Conservation (phyloP, 2,329 filamentous ascomycete species). For the Ophiostoma triangulosporum region DNA sequence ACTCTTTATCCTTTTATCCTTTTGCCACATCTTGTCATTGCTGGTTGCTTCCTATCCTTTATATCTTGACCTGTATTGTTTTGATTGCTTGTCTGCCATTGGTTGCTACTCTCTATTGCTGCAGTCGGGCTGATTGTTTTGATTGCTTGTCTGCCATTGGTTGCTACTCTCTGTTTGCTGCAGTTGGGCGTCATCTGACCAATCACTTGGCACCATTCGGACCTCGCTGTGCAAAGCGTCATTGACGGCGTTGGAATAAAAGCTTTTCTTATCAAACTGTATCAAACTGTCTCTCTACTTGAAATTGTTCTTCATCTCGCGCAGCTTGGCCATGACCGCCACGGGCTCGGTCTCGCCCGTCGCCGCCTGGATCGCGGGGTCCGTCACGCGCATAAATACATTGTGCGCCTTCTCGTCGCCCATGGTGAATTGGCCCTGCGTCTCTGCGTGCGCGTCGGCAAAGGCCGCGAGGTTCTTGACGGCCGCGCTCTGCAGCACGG, state of each 20-base stretch:
- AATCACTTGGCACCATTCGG: neutral
- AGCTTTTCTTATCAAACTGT: neutral
- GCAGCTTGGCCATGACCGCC: slow-evolving; percentile 70
- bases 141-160: too few relatives aligned
- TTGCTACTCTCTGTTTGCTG: neutral
- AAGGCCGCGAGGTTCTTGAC: slow-evolving; percentile 67
- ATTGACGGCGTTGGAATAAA: slow-evolving; percentile 2
- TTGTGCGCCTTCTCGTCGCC: slow-evolving; percentile 96
- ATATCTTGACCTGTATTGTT: slow-evolving; percentile 1
- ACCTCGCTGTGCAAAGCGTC: neutral
- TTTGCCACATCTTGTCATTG: neutral
- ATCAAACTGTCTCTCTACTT: neutral
- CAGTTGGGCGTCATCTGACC: neutral
- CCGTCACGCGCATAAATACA: slow-evolving; percentile 79
- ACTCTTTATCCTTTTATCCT: neutral
- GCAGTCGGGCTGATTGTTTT: neutral
- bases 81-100: neutral
- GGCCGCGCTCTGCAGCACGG: slow-evolving; percentile 57
- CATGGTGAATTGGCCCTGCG: slow-evolving; percentile 92
- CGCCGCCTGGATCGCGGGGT: slow-evolving; percentile 70
- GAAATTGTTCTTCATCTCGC: slow-evolving; percentile 75
- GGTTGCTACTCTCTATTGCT: neutral
- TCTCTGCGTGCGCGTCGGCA: slow-evolving; percentile 68
- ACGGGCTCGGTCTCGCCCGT: slow-evolving; percentile 70
- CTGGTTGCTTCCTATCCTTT: neutral